Percentiles rank a stretch among this genome's conserved stretches.
These are phyloP conservation scores for Diaporthe citri DNA, from an alignment of 2,329 filamentous ascomycete genomes.

Conservation along the genomic window DNA sequence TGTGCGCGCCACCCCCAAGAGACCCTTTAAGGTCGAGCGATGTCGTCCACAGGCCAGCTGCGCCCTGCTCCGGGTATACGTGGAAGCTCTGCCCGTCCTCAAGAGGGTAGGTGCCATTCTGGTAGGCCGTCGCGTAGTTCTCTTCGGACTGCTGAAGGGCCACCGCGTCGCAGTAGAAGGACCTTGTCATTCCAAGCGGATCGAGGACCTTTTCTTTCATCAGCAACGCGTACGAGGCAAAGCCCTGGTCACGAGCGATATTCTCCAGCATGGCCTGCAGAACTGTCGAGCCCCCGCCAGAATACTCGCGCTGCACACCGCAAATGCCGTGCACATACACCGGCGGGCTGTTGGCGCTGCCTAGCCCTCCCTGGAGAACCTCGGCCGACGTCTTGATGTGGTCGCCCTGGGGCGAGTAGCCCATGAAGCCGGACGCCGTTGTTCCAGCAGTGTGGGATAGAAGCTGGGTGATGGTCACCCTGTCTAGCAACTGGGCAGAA, in stretches of 20 bases:
- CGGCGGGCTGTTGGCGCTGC: slow-evolving; percentile 33
- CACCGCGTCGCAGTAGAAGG: slow-evolving; percentile 30
- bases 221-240: slow-evolving; percentile 19
- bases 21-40: slow-evolving; percentile 31
- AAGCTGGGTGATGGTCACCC: slow-evolving; percentile 34
- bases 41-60: slow-evolving; percentile 37
- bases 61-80: slow-evolving; percentile 36
- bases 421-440: slow-evolving; percentile 25
- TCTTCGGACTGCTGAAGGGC: slow-evolving; percentile 17
- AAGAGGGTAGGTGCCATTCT: slow-evolving; percentile 23
- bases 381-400: slow-evolving; percentile 28
- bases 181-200: slow-evolving; percentile 34
- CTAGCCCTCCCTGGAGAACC: slow-evolving; percentile 26
- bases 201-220: slow-evolving; percentile 35
- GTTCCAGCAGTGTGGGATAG: slow-evolving; percentile 34
- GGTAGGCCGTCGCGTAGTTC: slow-evolving; percentile 35
- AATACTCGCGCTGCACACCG: slow-evolving; percentile 31
- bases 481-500: slow-evolving; percentile 29
- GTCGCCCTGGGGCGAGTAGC: slow-evolving; percentile 21
- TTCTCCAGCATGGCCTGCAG: slow-evolving; percentile 38
- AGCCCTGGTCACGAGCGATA: not conserved
- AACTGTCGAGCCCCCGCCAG: slow-evolving; percentile 34
- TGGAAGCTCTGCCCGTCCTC: slow-evolving; percentile 29
- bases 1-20: slow-evolving; percentile 31
- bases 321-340: slow-evolving; percentile 22